Conservation (phyloP, 2,329 filamentous ascomycete species). For the Alternaria sp. region DNA sequence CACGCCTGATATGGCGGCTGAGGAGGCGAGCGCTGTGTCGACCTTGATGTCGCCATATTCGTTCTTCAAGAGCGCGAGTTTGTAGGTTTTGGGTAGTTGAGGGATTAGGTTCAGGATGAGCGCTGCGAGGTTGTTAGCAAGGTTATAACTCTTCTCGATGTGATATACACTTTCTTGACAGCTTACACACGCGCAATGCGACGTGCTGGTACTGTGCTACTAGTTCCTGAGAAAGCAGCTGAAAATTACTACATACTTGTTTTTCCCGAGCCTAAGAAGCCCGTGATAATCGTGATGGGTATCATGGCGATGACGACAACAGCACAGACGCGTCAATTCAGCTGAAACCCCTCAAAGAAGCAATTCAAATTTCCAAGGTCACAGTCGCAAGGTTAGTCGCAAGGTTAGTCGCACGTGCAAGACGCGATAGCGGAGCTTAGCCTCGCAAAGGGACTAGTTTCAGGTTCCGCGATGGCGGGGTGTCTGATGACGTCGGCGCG, state of each 20-base stretch:
- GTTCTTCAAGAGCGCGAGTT: conserved; percentile 94
- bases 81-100: conserved; percentile 86
- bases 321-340: background rate
- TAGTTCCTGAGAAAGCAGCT: background rate
- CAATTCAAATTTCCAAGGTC: background rate
- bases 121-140: conserved; percentile 46
- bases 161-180: background rate
- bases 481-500: conserved; percentile 12
- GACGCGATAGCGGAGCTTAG: background rate
- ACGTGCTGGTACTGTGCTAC: background rate
- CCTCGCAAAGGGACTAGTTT: conserved; percentile 5
- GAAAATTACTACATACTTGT: conserved; percentile 62
- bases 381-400: background rate
- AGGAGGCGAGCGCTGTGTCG: conserved; percentile 87
- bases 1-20: conserved; percentile 83
- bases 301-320: conserved; percentile 54
- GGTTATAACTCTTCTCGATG: background rate
- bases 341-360: background rate
- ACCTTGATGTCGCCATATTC: conserved; percentile 95
- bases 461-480: conserved; percentile 3
- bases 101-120: conserved; percentile 92
- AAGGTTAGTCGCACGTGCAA: conserved; percentile 3
- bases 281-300: conserved; percentile 92
- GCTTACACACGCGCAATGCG: background rate
- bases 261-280: conserved; percentile 95